Conservation (phyloP, 2,329 filamentous ascomycete genomes). For the Trichoderma simmonsii region DNA sequence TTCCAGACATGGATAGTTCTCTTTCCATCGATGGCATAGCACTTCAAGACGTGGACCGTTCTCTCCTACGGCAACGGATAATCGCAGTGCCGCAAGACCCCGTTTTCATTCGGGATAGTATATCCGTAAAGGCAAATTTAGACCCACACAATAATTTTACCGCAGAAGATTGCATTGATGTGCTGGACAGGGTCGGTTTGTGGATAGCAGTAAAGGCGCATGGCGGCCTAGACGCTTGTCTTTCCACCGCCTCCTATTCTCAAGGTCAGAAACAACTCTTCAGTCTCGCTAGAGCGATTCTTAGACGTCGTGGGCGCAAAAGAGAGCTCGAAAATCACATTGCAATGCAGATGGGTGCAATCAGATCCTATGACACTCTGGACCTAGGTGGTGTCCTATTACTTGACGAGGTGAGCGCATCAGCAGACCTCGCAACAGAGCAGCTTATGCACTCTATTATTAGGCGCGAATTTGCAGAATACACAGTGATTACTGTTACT, state of each 20-base stretch:
- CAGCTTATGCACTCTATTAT: constrained; percentile 24
- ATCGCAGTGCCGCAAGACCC: constrained; percentile 54
- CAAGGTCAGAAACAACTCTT: no score
- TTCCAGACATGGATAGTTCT: no score
- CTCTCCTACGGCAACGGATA: constrained; percentile 44
- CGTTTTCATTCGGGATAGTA: constrained; percentile 47
- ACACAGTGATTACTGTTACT: constrained; percentile 30
- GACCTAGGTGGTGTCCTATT: constrained; percentile 21
- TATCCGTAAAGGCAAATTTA: constrained; percentile 40
- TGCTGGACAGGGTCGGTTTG: constrained; percentile 24
- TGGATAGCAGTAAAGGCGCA: no score
- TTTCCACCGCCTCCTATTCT: no score
- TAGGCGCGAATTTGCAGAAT: constrained; percentile 22
- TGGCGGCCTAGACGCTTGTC: no score
- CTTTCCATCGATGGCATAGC: constrained; percentile 42
- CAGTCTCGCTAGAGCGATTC: no score
- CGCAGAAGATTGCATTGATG: constrained; percentile 32
- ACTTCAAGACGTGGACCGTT: constrained; percentile 38
- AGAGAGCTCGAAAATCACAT: constrained; percentile 15
- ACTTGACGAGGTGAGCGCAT: constrained; percentile 33
- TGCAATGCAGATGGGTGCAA: no score
- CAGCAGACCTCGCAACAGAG: constrained; percentile 25
- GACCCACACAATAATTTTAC: constrained; percentile 38
- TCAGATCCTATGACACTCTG: no score
- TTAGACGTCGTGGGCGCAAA: no score